phyloP scores from a whole-genome alignment of 129 eudicot species.

The Flaveria robusta region DNA sequence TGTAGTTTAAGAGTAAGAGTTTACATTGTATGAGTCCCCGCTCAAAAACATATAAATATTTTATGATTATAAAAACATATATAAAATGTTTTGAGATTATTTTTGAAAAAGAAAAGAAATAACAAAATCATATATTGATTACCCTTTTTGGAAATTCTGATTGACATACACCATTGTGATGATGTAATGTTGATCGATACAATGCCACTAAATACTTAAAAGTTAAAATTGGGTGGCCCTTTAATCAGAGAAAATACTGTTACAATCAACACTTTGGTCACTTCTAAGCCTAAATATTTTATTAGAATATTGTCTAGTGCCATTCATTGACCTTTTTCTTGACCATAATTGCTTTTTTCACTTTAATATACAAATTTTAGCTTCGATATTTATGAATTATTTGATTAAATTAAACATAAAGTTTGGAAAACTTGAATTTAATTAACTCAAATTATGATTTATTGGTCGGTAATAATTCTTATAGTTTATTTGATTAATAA shows the following conservation, averaged over 20 bases:
- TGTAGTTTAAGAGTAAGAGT: too few species aligned
- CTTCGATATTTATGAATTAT: too few species aligned
- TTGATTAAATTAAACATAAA: too few species aligned
- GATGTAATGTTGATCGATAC: conserved; percentile 20
- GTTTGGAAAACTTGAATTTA: too few species aligned
- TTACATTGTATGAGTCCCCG: too few species aligned
- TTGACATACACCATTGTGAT: conserved; percentile 20
- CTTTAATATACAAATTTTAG: not conserved
- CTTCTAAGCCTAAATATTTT: conserved; percentile 26
- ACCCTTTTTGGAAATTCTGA: conserved; percentile 8
- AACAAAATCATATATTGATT: not conserved
- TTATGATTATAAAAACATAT: too few species aligned
- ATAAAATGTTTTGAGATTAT: too few species aligned
- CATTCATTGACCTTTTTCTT: conserved; percentile 20
- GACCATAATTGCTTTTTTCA: not conserved
- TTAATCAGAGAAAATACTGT: conserved; percentile 16
- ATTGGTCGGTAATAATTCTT: too few species aligned
- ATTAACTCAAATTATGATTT: too few species aligned
- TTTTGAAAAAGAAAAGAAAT: too few species aligned
- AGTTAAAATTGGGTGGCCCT: conserved; percentile 29
- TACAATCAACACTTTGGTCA: conserved; percentile 19
- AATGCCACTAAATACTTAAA: conserved; percentile 21
- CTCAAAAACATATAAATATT: too few species aligned
- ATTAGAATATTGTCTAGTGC: conserved; percentile 29
- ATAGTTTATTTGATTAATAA: too few species aligned